Conservation (phyloP, 805 yeast species). For the Pichia manshurica region DNA sequence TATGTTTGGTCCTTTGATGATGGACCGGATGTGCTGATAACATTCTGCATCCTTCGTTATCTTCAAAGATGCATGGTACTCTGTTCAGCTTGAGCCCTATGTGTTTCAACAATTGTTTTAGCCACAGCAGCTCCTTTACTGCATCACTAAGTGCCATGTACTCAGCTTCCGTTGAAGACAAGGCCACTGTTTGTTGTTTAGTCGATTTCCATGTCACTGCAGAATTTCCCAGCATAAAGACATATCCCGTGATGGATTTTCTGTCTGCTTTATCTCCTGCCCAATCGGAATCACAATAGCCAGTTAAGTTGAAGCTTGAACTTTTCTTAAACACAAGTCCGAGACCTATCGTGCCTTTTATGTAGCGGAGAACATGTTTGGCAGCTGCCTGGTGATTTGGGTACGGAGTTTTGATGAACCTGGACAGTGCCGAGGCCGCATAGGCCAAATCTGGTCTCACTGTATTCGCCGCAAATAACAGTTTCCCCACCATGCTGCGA, state of each 20-base stretch:
- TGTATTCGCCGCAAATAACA: slow-evolving; percentile 4
- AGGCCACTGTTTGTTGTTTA: slow-evolving; percentile 2
- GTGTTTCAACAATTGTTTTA: not conserved
- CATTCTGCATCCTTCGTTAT: slow-evolving; percentile 5
- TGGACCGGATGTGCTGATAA: slow-evolving; percentile 2
- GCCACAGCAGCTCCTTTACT: slow-evolving; percentile 3
- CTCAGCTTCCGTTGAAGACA: not conserved
- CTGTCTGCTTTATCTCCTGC: slow-evolving; percentile 11
- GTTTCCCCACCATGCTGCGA: slow-evolving; percentile 6
- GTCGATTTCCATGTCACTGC: slow-evolving; percentile 4
- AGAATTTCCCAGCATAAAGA: slow-evolving; percentile 7
- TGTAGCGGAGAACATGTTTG: slow-evolving; percentile 5
- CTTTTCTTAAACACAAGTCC: not conserved
- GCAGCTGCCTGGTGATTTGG: slow-evolving; percentile 4
- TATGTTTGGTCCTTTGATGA: slow-evolving; percentile 8
- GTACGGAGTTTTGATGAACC: slow-evolving; percentile 1
- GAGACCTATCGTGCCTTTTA: slow-evolving; percentile 2
- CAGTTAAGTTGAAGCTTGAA: not conserved
- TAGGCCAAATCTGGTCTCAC: slow-evolving; percentile 1
- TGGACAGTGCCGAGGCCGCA: slow-evolving; percentile 4
- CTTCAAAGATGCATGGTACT: slow-evolving; percentile 1
- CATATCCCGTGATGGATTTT: slow-evolving; percentile 12
- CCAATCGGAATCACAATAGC: slow-evolving; percentile 16
- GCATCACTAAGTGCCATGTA: slow-evolving; percentile 5
- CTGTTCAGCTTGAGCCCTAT: not conserved